Evolutionary conservation across 2,329 filamentous ascomycete species (phyloP), one percentile per base, ranked within the genome.

Genomic region (Paecilomyces sp.): DNA sequence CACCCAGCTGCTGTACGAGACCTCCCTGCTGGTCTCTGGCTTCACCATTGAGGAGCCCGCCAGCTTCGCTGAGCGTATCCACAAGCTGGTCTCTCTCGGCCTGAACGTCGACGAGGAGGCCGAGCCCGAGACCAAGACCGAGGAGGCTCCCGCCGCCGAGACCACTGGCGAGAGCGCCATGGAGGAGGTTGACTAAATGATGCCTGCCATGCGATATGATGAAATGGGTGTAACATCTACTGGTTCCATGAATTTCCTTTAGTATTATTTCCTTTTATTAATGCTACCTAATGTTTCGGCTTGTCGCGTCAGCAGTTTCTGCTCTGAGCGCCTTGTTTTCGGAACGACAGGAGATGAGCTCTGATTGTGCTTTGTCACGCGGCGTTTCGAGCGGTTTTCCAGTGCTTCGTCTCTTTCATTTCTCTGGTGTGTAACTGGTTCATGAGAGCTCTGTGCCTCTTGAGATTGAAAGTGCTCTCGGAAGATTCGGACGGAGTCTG

Each of bases 31-130:
- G 62, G 94, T 97, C 74, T 97, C 94, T 70, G 94, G 94, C 73
- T 99, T 99, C 90, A 97, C 94, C 78, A 97, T 99, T 71, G 94
- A 99, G 63, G 94, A 99, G 86, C 94, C 94, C 66, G 91, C 94
- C 70, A 89, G 91, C 80, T 99, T 97, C 78, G 92, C 94, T 67
- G 92, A 97, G 86, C 93, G 94, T 78, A 97, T 99, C 78, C 93
- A 99, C 90, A 97, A 97, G 89, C 92, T 99, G 67, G 92, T 99
- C 67, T 95, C 93, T 69, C 88, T 99, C 64, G 94, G 94, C 71
- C 84, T 99, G 76, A 97, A 97, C 85, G 90, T 99, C 66, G 93
- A 97, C 70, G 93, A 97, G 83, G 89, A 92, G 74, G 87, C 90
- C 60, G 92, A 96, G 80, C 85, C 87, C 60, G 83, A 83, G 62